These are phyloP conservation scores for Agaricus blazei DNA, from an alignment of 768 basidiomycete genomes.

Conservation along the genomic window DNA sequence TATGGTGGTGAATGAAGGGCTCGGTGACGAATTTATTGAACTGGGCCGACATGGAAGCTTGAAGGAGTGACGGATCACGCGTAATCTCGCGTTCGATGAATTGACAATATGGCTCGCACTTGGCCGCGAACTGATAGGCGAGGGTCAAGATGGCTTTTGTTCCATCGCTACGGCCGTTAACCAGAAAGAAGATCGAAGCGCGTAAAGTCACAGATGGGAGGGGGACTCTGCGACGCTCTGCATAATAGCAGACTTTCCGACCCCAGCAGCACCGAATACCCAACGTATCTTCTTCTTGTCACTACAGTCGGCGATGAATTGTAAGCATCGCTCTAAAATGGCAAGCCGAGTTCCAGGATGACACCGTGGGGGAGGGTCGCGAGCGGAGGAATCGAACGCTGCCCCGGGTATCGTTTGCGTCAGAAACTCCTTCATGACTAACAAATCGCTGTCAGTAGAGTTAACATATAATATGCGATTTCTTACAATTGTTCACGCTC, in stretches of 20 bases:
- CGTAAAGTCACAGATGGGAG: too few relatives aligned
- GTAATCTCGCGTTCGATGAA: conserved; percentile 8
- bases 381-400: too few relatives aligned
- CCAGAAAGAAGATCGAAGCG: not conserved
- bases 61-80: conserved; percentile 3
- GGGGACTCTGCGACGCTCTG: not conserved
- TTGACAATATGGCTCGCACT: not conserved
- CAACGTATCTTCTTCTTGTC: not conserved
- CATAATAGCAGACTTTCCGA: conserved; percentile 1
- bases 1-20: conserved; percentile 1
- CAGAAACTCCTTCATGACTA: not conserved
- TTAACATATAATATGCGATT: too few relatives aligned
- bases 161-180: not conserved
- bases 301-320: not conserved
- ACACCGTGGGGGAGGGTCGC: too few relatives aligned
- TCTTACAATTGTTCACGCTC: too few relatives aligned
- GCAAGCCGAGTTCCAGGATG: not conserved
- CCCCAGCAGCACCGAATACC: not conserved
- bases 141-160: conserved; percentile 12
- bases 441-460: too few relatives aligned
- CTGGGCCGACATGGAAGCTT: conserved; percentile 10
- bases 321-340: not conserved
- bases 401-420: not conserved
- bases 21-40: conserved; percentile 12
- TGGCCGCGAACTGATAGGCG: conserved; percentile 16